Conservation (phyloP, 768 basidiomycete genomes). For the Podaxis carcinomalis region DNA sequence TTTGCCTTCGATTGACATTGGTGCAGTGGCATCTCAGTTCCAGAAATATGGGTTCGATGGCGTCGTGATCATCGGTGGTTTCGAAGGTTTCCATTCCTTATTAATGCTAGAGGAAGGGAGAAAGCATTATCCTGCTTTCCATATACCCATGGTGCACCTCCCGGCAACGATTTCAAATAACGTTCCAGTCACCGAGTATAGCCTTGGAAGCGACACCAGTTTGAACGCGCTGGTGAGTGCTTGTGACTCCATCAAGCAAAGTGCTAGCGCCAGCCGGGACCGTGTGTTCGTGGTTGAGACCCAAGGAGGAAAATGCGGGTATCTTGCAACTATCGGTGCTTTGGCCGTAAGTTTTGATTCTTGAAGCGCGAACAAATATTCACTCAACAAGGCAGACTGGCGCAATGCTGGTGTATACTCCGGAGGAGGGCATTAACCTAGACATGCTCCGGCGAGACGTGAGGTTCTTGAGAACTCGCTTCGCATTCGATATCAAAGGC, state of each 20-base stretch:
- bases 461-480: slow-evolving; percentile 82
- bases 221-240: slow-evolving; percentile 96
- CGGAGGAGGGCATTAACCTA: slow-evolving; percentile 84
- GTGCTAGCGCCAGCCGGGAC: slow-evolving; percentile 92
- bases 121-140: slow-evolving; percentile 83
- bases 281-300: slow-evolving; percentile 98
- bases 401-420: slow-evolving; percentile 90
- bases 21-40: slow-evolving; percentile 86
- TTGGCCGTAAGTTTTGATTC: slow-evolving; percentile 66
- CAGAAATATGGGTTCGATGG: slow-evolving; percentile 78
- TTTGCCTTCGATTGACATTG: slow-evolving; percentile 82
- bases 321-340: slow-evolving; percentile 92
- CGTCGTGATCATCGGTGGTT: slow-evolving; percentile 90
- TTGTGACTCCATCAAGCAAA: slow-evolving; percentile 98
- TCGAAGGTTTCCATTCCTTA: slow-evolving; percentile 87
- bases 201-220: slow-evolving; percentile 94
- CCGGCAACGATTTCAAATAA: slow-evolving; percentile 99
- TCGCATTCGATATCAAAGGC: slow-evolving; percentile 81
- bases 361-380: neutral
- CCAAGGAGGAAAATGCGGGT: slow-evolving; percentile 95
- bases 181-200: slow-evolving; percentile 95
- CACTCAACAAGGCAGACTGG: slow-evolving; percentile 55
- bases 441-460: slow-evolving; percentile 82
- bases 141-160: slow-evolving; percentile 93
- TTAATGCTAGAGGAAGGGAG: slow-evolving; percentile 76